Evolutionary conservation across 2,329 filamentous ascomycete species (phyloP), one percentile per base, ranked within the genome.

Genomic region (Ophiostoma quercus): DNA sequence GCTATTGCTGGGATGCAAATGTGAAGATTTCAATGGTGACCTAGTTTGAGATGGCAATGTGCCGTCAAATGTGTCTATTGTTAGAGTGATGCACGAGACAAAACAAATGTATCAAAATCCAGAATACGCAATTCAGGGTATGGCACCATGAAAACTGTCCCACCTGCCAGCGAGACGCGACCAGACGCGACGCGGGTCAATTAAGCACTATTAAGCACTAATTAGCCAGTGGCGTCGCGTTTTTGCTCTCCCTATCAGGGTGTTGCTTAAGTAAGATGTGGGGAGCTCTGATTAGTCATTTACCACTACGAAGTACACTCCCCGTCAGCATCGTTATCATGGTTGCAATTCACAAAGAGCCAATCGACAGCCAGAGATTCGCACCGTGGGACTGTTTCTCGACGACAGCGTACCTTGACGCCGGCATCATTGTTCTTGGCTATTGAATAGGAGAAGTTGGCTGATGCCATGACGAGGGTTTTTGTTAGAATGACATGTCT

Each of bases 111-210:
- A 14, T 3, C 57, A 32, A 41, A 66, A 43, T 16, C 11, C 57
- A 32, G 39, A 66, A 57, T n/a, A 51, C 9, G 16, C 51, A 47
- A 19, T 57, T 57, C 25, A 32, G 57, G 57, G 57, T 32, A 62
- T 62, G 57, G 25, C 57, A 19, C 2, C 16, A 62, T 32, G 57
- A 62, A 65, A 12, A 63, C 19, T 65, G 62, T 39, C 62, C 29
- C 29, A 54, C 25, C 41, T 8, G 22, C 6, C 9, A 62, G 34
- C 9, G 43, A 68, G 70, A 73, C 72, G 72, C 72, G 72, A 71
- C 69, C 57, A 63, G 71, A 72, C 70, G 72, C 72, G 72, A 70
- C 72, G 29, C 19, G n/a, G 34, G 22, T n/a, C 67, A 70, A 66
- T 71, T 71, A 66, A 71, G 25, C 29, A 51, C 41, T 43, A 3